phyloP scores from a whole-genome alignment of 345 rosid species.

The Excoecaria cochinchinensis region DNA sequence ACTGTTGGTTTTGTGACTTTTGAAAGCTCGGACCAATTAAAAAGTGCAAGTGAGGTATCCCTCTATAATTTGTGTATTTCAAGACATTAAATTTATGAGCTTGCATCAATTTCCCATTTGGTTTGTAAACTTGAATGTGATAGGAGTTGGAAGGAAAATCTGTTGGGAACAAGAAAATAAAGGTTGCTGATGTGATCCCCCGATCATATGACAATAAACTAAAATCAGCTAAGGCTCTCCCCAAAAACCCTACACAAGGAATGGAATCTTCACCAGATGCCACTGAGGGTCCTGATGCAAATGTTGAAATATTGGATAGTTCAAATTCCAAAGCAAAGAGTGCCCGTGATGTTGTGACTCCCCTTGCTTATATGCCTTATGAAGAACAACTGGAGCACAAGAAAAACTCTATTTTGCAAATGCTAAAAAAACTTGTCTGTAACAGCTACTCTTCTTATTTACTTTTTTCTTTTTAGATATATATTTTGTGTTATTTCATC shows the following conservation, averaged over 20 bases:
- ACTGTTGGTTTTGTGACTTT: slow-evolving; percentile 76
- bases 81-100: slow-evolving; percentile 4
- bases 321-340: slow-evolving; percentile 40
- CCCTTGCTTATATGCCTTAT: slow-evolving; percentile 73
- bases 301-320: slow-evolving; percentile 32
- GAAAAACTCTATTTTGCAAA: slow-evolving; percentile 57
- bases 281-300: slow-evolving; percentile 30
- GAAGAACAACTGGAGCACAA: slow-evolving; percentile 60
- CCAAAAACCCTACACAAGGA: slow-evolving; percentile 9
- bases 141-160: slow-evolving; percentile 73
- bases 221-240: slow-evolving; percentile 38
- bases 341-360: slow-evolving; percentile 85
- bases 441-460: slow-evolving; percentile 11
- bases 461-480: background rate
- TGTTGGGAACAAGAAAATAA: slow-evolving; percentile 56
- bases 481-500: slow-evolving; percentile 6
- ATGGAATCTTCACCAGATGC: slow-evolving; percentile 25
- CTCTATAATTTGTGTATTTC: background rate
- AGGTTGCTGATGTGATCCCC: slow-evolving; percentile 74
- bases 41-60: slow-evolving; percentile 56
- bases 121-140: slow-evolving; percentile 23
- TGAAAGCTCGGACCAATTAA: slow-evolving; percentile 61
- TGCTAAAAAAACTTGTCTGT: slow-evolving; percentile 83
- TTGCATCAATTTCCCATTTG: slow-evolving; percentile 13
- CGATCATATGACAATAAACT: slow-evolving; percentile 58